These are phyloP conservation scores for Hygrophoropsis aurantiaca DNA, from an alignment of 768 basidiomycete genomes.

Conservation along the genomic window DNA sequence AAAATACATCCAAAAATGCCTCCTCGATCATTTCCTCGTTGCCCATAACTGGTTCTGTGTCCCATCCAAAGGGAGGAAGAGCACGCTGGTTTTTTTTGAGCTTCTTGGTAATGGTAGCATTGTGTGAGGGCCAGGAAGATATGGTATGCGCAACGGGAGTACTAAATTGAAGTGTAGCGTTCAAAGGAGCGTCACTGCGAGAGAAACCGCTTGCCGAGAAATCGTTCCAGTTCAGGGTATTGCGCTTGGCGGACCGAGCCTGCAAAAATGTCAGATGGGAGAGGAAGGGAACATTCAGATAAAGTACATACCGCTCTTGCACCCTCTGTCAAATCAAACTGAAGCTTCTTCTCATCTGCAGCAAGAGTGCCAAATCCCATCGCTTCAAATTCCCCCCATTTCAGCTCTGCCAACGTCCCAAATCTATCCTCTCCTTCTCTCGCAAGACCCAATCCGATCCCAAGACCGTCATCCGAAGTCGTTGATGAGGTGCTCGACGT, in stretches of 20 bases:
- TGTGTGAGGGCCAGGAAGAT: slow-evolving; percentile 71
- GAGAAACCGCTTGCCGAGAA: slow-evolving; percentile 84
- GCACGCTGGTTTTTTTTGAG: slow-evolving; percentile 75
- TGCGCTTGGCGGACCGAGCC: slow-evolving; percentile 70
- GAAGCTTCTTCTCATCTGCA: slow-evolving; percentile 64
- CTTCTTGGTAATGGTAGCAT: slow-evolving; percentile 71
- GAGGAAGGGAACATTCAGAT: background rate
- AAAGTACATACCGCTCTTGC: slow-evolving; percentile 59
- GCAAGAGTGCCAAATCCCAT: slow-evolving; percentile 70
- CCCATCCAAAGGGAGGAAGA: slow-evolving; percentile 89
- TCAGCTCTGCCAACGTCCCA: slow-evolving; percentile 78
- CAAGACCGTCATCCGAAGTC: slow-evolving; percentile 29
- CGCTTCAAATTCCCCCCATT: slow-evolving; percentile 90
- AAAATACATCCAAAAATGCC: slow-evolving; percentile 85
- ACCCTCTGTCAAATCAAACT: slow-evolving; percentile 91
- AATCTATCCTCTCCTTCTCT: slow-evolving; percentile 68
- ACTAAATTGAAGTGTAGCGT: slow-evolving; percentile 80
- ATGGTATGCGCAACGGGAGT: slow-evolving; percentile 56
- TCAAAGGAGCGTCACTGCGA: slow-evolving; percentile 72
- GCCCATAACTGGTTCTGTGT: slow-evolving; percentile 81
- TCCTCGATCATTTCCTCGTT: slow-evolving; percentile 85
- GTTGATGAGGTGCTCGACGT: slow-evolving; percentile 42
- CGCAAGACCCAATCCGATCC: slow-evolving; percentile 26
- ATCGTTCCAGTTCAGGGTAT: slow-evolving; percentile 88
- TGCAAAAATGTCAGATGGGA: slow-evolving; percentile 24